Evolutionary conservation across 2,329 filamentous ascomycete genomes (phyloP).

Genomic region (Colletotrichum sidae): DNA sequence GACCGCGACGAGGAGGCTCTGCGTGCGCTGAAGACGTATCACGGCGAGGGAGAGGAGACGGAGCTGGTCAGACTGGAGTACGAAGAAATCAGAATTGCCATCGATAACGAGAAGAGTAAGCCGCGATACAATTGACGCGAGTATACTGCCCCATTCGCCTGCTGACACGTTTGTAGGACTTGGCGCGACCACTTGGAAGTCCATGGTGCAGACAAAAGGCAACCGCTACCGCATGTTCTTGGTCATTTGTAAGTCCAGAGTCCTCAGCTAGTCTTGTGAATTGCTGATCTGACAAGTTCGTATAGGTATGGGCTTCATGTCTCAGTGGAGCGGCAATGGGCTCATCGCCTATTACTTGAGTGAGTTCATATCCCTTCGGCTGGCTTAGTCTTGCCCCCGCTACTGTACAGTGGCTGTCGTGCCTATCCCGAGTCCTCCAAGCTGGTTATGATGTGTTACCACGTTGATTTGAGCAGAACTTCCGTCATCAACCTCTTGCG

Average conservation of each 20-base stretch:
- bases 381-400: too few relatives aligned
- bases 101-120: slow-evolving; percentile 55
- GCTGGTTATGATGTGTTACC: too few relatives aligned
- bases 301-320: slow-evolving; percentile 55
- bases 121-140: neutral
- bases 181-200: slow-evolving; percentile 43
- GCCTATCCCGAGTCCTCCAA: too few relatives aligned
- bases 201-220: slow-evolving; percentile 45
- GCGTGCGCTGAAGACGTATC: slow-evolving; percentile 65
- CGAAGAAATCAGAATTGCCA: slow-evolving; percentile 54
- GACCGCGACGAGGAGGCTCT: slow-evolving; percentile 64
- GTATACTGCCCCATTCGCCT: too few relatives aligned
- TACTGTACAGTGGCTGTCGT: too few relatives aligned
- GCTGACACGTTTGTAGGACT: slow-evolving; percentile 31
- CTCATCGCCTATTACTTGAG: slow-evolving; percentile 44
- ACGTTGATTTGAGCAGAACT: too few relatives aligned
- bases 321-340: slow-evolving; percentile 52
- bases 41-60: slow-evolving; percentile 66
- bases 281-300: neutral
- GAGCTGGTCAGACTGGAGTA: slow-evolving; percentile 64
- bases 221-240: slow-evolving; percentile 51
- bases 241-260: slow-evolving; percentile 39
- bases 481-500: too few relatives aligned
- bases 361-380: too few relatives aligned
- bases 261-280: neutral